Base-by-base conservation (phyloP, 805 yeast genomes). In the Candida rishiriensis region DNA sequence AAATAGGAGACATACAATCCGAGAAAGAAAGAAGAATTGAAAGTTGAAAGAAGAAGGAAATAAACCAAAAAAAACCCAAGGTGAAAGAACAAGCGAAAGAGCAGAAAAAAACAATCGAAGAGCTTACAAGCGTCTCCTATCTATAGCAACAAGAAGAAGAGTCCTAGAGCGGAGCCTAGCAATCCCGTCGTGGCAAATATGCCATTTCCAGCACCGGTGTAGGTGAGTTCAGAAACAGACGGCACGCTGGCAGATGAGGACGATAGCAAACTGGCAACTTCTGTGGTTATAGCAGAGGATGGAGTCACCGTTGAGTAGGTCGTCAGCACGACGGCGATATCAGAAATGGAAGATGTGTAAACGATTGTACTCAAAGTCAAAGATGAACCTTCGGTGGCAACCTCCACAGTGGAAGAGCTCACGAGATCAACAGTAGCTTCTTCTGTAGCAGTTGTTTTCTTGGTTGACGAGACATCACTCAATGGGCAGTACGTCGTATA, bases 261-360 rank as follows among this genome's bases (percentile, higher is more conserved):
- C 26, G 44, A 17, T 5, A 48, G 10, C 4, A 43, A 36, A 33
- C 41, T 30, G 6, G 14, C 33, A 30, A 36, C 17, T 35, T 30
- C 10, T 14, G 48, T 41, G 6, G 46, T 21, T 17, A 36, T 31
- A 21, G 45, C 34, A 36, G 43, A 13, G 21, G 47, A n/a, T 11
- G 37, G 21, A 12, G 47, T 35, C 21, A 44, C 43, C 4, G 52
- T 43, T 15, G 49, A 40, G 51, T 52, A 54, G 1, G 62, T 56
- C 17, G 64, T 59, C 45, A 57, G 49, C 28, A 48, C 54, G 30
- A 58, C 62, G 10, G 58, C 48, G 18, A 53, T 48, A 26, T 44
- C 50, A n/a, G 59, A 55, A 38, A 55, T 49, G 29, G 52, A 50
- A 15, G 62, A 48, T n/a, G 61, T 56, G 56, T 52, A 57, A 13